These are phyloP conservation scores for Leptographium wingfieldii DNA, from an alignment of 2,329 filamentous ascomycete species.

Conservation along the genomic window DNA sequence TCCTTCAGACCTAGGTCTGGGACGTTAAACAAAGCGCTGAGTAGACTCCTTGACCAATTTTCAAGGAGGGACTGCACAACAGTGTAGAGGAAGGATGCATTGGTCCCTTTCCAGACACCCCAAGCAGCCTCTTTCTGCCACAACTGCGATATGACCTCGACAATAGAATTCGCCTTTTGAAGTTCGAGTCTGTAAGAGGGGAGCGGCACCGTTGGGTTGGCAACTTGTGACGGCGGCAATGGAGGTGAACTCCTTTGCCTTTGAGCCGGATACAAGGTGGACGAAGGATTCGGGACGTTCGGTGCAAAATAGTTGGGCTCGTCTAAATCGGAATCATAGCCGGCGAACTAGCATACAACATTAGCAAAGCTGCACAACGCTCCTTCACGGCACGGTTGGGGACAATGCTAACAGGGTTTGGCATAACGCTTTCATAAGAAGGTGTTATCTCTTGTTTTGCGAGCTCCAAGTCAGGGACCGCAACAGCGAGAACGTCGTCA, in stretches of 20 bases:
- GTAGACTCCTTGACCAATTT: constrained; percentile 78
- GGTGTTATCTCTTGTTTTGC: not conserved
- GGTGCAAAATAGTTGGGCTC: constrained; percentile 80
- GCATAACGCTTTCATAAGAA: not conserved
- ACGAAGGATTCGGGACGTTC: constrained; percentile 41
- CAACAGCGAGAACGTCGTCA: constrained; percentile 28
- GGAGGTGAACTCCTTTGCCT: not conserved
- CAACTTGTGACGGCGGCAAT: not conserved
- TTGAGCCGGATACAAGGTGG: constrained; percentile 23
- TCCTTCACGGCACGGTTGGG: not conserved
- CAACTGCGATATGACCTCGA: constrained; percentile 75
- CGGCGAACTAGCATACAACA: constrained; percentile 26
- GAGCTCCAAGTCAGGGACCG: not conserved
- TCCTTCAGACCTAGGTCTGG: constrained; percentile 70
- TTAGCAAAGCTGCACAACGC: not conserved
- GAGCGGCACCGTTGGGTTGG: not conserved
- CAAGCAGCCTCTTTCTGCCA: constrained; percentile 84
- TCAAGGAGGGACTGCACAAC: constrained; percentile 78
- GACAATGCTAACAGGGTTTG: not conserved
- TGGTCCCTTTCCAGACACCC: constrained; percentile 91
- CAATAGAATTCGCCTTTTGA: constrained; percentile 64
- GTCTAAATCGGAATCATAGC: constrained; percentile 60
- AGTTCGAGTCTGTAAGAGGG: constrained; percentile 52
- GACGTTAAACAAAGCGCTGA: constrained; percentile 83
- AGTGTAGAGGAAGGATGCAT: constrained; percentile 83